These are phyloP conservation scores for Fusarium verticillioides DNA, from an alignment of 2,329 filamentous ascomycete genomes.

Conservation along the genomic window DNA sequence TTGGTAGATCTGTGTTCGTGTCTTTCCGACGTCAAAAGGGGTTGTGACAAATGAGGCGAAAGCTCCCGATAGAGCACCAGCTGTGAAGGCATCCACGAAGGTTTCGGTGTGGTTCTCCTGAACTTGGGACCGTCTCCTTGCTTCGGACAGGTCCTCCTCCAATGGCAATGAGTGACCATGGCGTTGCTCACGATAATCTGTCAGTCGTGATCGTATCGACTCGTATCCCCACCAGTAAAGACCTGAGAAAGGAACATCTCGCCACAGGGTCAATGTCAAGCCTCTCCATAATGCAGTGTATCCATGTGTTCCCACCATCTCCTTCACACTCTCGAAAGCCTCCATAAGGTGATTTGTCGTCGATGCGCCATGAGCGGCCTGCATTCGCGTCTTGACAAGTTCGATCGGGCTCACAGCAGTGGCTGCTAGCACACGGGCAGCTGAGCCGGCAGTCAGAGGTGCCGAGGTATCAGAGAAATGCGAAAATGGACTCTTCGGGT, in stretches of 20 bases:
- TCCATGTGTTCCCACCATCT: slow-evolving; percentile 82
- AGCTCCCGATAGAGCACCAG: slow-evolving; percentile 84
- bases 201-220: slow-evolving; percentile 76
- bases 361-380: slow-evolving; percentile 73
- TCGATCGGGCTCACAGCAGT: slow-evolving; percentile 89
- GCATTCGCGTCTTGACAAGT: slow-evolving; percentile 91
- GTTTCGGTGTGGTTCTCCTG: slow-evolving; percentile 79
- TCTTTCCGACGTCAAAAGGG: slow-evolving; percentile 98
- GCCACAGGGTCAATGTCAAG: slow-evolving; percentile 90
- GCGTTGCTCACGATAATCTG: slow-evolving; percentile 70
- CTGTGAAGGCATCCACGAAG: slow-evolving; percentile 88
- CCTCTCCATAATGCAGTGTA: slow-evolving; percentile 90
- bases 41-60: slow-evolving; percentile 90
- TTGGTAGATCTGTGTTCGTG: slow-evolving; percentile 84
- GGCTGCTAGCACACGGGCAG: slow-evolving; percentile 83
- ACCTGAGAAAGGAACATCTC: slow-evolving; percentile 96
- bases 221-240: slow-evolving; percentile 99
- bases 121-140: slow-evolving; percentile 67
- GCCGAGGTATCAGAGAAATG: slow-evolving; percentile 75
- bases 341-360: slow-evolving; percentile 78
- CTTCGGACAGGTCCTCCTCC: slow-evolving; percentile 52
- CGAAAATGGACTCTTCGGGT: slow-evolving; percentile 76
- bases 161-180: slow-evolving; percentile 54
- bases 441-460: slow-evolving; percentile 81
- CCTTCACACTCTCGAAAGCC: slow-evolving; percentile 78